phyloP scores from a whole-genome alignment of 2,329 filamentous ascomycete genomes.

The Exophiala xenobiotica region DNA sequence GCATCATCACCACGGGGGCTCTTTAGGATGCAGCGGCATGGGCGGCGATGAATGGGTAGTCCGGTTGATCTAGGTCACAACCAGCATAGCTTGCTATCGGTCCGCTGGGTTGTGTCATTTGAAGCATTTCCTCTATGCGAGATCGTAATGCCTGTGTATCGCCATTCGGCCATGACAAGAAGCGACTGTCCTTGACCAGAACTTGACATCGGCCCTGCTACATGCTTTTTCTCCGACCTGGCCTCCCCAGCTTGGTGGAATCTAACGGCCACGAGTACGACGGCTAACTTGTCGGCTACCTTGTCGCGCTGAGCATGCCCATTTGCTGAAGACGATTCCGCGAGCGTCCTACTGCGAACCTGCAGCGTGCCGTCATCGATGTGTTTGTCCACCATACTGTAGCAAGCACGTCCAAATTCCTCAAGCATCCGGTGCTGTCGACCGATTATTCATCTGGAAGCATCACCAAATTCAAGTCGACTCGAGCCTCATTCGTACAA shows the following conservation, averaged over 20 bases:
- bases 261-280: slow-evolving; percentile 11
- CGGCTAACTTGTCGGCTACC: slow-evolving; percentile 4
- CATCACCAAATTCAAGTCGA: slow-evolving; percentile 7
- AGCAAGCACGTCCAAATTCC: slow-evolving; percentile 3
- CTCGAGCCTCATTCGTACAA: slow-evolving; percentile 19
- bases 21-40: slow-evolving; percentile 15
- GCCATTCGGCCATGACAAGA: not conserved
- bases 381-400: slow-evolving; percentile 1
- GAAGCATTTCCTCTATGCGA: slow-evolving; percentile 7
- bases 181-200: slow-evolving; percentile 2
- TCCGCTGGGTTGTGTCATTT: slow-evolving; percentile 18
- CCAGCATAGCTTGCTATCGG: slow-evolving; percentile 14
- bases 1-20: slow-evolving; percentile 19
- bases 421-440: slow-evolving; percentile 9
- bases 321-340: slow-evolving; percentile 6
- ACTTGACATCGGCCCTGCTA: slow-evolving; percentile 14
- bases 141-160: slow-evolving; percentile 16
- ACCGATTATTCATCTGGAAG: slow-evolving; percentile 20
- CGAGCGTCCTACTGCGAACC: slow-evolving; percentile 1
- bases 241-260: slow-evolving; percentile 18
- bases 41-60: slow-evolving; percentile 17
- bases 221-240: slow-evolving; percentile 23
- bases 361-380: slow-evolving; percentile 21
- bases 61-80: slow-evolving; percentile 21
- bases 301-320: not conserved